Evolutionary conservation across 2,329 filamentous ascomycete species (phyloP), one percentile per base, ranked within the genome.

Genomic region (Alternaria triticimaculans): DNA sequence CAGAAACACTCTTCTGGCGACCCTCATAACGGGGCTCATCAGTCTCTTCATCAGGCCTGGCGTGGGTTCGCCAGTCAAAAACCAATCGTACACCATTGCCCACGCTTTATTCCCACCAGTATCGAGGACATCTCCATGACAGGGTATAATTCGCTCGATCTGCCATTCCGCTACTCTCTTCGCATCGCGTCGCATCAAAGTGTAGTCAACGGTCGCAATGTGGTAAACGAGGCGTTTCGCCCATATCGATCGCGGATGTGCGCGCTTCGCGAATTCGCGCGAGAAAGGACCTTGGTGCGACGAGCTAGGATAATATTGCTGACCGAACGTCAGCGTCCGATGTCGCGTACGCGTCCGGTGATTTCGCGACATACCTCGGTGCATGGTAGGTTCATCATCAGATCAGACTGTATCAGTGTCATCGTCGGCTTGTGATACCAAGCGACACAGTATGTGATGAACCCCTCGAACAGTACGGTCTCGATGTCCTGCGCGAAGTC

Each of bases 271-370:
- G 1, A 71, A 69, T 12, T 63, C 64, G 15, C 57, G 43, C 2
- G 68, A 71, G 0, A 62, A 21, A 1, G 56, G 21, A 3, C 61
- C 68, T 14, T 64, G 60, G 0, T 49, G 54, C 4, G 61, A 53
- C 8, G 68, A 70, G 11, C 66, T 67, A 2, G 60, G 59, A 11
- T 41, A 8, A 10, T 71, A 71, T 69, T 69, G 68, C 64, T 71
- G 46, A 1, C 11, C 5, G 9, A 3, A 6, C 2, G 6, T 58
- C 37, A 64, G 53, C 48, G 9, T 5, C 8, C 1, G 7, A 20
- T 14, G 2, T 50, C 0, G 3, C 5, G 8, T 2, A 14, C 23
- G 10, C 3, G 15, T 0, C 2, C n/a, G 1, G 37, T 41, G 3
- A 18, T 41, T 6, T 43, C 26, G 10, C 2, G 5, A n/a, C 55